Base-by-base conservation (phyloP, 1,284 basidiomycete genomes). In the Pterulicium gracile region DNA sequence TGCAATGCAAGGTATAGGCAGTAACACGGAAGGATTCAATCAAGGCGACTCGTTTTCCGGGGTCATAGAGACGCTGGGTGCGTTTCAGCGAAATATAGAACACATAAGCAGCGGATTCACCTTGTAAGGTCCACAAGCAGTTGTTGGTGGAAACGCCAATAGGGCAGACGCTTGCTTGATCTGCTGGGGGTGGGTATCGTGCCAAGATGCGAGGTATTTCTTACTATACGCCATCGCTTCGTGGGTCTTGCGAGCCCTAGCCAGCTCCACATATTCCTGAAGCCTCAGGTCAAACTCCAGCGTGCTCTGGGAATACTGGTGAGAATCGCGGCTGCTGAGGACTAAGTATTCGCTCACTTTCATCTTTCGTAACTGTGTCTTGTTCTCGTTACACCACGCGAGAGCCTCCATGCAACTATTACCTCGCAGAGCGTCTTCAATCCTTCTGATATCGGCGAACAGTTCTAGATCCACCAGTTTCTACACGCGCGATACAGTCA, bases 341-440 rank as follows among this genome's bases (percentile, higher is more conserved):
- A n/a, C 22, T 21, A 5, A 12, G 23, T 12, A 39, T 43, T 39
- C 39, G 43, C 73, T 52, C 48, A 85, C 92, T 73, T 89, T 92
- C 57, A 84, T 79, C 69, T 97, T 98, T 49, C 90, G 81, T 47
- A 98, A 72, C 4, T 88, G 84, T 22, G 81, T 77, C 61, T 95
- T 89, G 66, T 99, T 97, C 71, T 99, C 96, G 49, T 79, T 90
- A 56, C 94, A 98, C 95, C 95, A 99, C 13, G 80, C 75, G 39
- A 99, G 69, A 3, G 94, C 95, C 61, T 93, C 87, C 1, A 82
- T 70, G 55, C 91, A 92, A 56, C 86, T 87, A 53, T 89, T 81
- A 43, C 67, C 67, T 14, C 70, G 65, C 15, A 98, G 72, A 0
- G 89, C 90, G 3, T 73, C 70, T 61, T 97, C 92, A 52, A 98